Percentiles rank a stretch among this genome's conserved stretches.
Evolutionary conservation across 1,284 basidiomycete genomes (phyloP).

Genomic region (Papiliotrema laurentii): DNA sequence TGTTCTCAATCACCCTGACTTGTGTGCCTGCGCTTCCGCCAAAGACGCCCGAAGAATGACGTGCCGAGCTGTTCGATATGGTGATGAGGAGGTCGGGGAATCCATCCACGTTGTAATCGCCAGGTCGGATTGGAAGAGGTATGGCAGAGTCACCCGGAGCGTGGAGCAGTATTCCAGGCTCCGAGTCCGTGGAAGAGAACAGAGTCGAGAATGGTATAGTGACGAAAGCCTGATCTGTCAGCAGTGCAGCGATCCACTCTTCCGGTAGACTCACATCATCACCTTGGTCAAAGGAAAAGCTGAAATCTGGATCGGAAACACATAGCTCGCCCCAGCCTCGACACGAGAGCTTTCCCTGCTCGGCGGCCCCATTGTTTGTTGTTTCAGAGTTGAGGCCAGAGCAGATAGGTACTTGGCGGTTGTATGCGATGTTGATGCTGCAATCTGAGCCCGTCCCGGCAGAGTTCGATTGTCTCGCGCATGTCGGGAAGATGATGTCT

Average conservation of each 20-base stretch:
- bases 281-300: slow-evolving; percentile 62
- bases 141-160: slow-evolving; percentile 55
- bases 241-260: neutral
- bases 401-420: slow-evolving; percentile 84
- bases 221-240: slow-evolving; percentile 57
- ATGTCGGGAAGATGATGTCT: slow-evolving; percentile 88
- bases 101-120: slow-evolving; percentile 91
- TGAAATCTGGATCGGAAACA: slow-evolving; percentile 71
- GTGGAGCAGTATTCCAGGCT: slow-evolving; percentile 59
- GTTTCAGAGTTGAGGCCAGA: slow-evolving; percentile 21
- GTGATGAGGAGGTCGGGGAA: slow-evolving; percentile 85
- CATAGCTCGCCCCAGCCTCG: slow-evolving; percentile 77
- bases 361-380: slow-evolving; percentile 2
- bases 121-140: slow-evolving; percentile 74
- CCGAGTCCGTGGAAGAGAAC: slow-evolving; percentile 49
- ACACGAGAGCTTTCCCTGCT: slow-evolving; percentile 52
- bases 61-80: slow-evolving; percentile 47
- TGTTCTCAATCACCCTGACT: slow-evolving; percentile 67
- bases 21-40: slow-evolving; percentile 45
- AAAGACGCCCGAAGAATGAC: slow-evolving; percentile 40
- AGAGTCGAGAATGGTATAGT: slow-evolving; percentile 64
- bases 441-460: slow-evolving; percentile 71
- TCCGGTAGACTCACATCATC: slow-evolving; percentile 55
- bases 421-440: slow-evolving; percentile 86
- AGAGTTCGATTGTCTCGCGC: slow-evolving; percentile 61